phyloP scores from a whole-genome alignment of 768 basidiomycete genomes.

The Pulveroboletus frians region DNA sequence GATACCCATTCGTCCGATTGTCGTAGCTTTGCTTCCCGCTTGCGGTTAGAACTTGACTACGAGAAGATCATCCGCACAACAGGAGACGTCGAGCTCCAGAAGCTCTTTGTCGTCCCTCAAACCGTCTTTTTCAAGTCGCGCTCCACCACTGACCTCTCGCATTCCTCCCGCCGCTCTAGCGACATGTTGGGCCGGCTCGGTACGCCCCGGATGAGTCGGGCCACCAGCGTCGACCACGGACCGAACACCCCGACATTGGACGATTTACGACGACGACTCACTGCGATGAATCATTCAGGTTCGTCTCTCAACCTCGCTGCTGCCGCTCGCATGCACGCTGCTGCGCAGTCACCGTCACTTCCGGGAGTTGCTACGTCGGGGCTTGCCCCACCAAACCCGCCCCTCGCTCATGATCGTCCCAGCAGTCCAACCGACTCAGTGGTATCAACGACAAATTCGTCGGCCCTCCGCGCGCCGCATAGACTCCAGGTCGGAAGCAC shows the following conservation, averaged over 20 bases:
- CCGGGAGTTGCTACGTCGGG: conserved; percentile 3
- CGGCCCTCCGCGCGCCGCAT: conserved; percentile 51
- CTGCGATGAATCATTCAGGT: conserved; percentile 66
- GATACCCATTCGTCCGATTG: neutral
- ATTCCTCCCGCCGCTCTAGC: conserved; percentile 40
- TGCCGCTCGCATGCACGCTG: conserved; percentile 37
- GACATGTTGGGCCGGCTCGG: conserved; percentile 43
- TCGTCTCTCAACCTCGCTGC: conserved; percentile 51
- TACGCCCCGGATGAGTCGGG: conserved; percentile 45
- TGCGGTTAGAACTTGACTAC: conserved; percentile 56
- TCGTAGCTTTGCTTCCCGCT: conserved; percentile 60
- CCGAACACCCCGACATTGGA: conserved; percentile 60
- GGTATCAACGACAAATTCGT: conserved; percentile 64
- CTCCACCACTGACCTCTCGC: conserved; percentile 34
- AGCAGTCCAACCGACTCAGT: conserved; percentile 81
- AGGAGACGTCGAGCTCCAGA: conserved; percentile 73
- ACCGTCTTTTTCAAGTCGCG: conserved; percentile 76
- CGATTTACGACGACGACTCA: conserved; percentile 71
- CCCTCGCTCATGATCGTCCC: conserved; percentile 46
- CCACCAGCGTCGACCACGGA: conserved; percentile 44
- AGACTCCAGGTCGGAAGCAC: conserved; percentile 64
- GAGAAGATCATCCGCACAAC: conserved; percentile 60
- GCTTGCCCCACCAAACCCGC: conserved; percentile 22
- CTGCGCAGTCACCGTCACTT: conserved; percentile 11
- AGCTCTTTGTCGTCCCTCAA: conserved; percentile 84